Base-by-base conservation (phyloP, 2,329 filamentous ascomycete genomes). In the Talaromyces sp. region DNA sequence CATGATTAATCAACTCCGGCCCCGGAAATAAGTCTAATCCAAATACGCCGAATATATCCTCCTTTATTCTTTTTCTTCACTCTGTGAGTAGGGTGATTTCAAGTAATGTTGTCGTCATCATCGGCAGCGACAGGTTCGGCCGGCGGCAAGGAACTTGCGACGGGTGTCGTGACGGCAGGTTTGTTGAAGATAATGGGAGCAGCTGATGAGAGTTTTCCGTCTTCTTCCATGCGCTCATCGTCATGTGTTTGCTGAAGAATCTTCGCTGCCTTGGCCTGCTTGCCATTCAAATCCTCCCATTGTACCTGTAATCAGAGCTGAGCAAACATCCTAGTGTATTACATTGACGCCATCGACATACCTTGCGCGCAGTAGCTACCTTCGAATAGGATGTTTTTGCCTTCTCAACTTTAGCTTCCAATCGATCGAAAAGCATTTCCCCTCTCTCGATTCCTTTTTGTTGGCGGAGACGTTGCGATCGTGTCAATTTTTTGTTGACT, bases 1-100 rank as follows among this genome's bases (percentile, higher is more conserved):
- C 71, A 81, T 97, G 70, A 84, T 90, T 68, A 85, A 82, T 24
- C 84, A 86, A 68, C 73, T 83, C 60, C 77, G 76, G 68, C 81
- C 81, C 63, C 79, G 75, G 67, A 79, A 77, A 72, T 83, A 75
- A 71, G 61, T 67, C 33, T 65, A 43, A 65, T 22, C 48, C 45
- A 43, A 27, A 19, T n/a, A 45, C 50, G 66, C 59, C 66, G 54
- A 66, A 65, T 62, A 45, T 57, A 68, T 66, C 60, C 57, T 63
- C 43, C 24, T 56, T 60, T 60, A 37, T 37, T 64, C 63, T 61
- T 63, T 63, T 11, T 52, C 24, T 27, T 45, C 8, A 43, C n/a
- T 47, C 33, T 59, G 33, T 31, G 37, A 45, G 16, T 13, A 37
- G 7, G 9, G 41, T 7, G 19, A 41, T 27, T 47, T 81, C 77